Base-by-base conservation (phyloP, 1,284 basidiomycete species). In the Peniophora sp. region DNA sequence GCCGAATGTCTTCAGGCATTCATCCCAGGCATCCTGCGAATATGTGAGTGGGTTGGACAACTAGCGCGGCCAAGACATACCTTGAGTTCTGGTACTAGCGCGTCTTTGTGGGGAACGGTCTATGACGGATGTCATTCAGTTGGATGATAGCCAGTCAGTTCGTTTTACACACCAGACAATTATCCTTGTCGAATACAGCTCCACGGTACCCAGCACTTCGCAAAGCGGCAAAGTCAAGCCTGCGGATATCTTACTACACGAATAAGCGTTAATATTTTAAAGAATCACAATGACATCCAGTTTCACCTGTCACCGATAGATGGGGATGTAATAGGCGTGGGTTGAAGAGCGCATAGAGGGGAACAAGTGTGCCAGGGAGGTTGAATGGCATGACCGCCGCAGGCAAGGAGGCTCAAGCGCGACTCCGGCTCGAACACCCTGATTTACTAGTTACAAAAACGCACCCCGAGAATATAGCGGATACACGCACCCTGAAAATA, bases 151-250 rank as follows among this genome's bases (percentile, higher is more conserved):
- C n/a, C n/a, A n/a, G n/a, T n/a, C n/a, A n/a, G n/a, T n/a, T n/a
- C n/a, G n/a, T n/a, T n/a, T n/a, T n/a, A n/a, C 83, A 35, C 60
- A 92, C 93, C 58, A 98, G 68, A 63, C 96, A 98, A 59, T 99
- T 98, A 66, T 99, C 96, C 71, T 97, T 98, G 78, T 98, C 96
- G 58, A 97, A 88, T 0, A 99, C 85, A 11, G 89, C 87, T 32
- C 88, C 93, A 45, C 85, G 81, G 60, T 92, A 94, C 1, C 95
- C 94, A 15, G 83, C 81, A 51, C 73, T 73, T 53, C 78, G 76
- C 36, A 98, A 72, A 14, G 83, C 84, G n/a, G 61, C 60, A 75
- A 94, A 97, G 66, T 97, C 85, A 59, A 98, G 74, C 57, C 89
- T 77, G 66, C 88, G 84, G 59, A 98, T 92, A 64, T 92, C 93